phyloP scores from a whole-genome alignment of 768 basidiomycete genomes.

The Strobilomyces confusus region DNA sequence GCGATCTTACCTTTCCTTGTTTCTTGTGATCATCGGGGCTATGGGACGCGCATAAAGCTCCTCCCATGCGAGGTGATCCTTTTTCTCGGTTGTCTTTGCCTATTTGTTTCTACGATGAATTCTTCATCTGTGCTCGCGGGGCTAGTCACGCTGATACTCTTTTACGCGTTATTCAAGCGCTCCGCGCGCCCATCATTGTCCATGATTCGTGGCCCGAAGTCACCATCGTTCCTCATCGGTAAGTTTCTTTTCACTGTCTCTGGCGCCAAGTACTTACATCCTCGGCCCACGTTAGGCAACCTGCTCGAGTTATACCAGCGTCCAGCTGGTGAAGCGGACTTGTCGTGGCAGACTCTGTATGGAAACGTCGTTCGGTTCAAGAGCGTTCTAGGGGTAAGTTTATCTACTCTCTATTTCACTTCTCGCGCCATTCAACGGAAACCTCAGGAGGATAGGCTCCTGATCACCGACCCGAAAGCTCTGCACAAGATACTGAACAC shows the following conservation, averaged over 20 bases:
- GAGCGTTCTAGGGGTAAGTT: constrained; percentile 20
- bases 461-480: not conserved
- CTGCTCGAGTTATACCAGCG: constrained; percentile 22
- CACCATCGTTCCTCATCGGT: constrained; percentile 17
- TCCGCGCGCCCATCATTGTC: constrained; percentile 5
- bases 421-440: not conserved
- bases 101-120: not conserved
- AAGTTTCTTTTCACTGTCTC: not conserved
- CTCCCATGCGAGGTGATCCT: not conserved
- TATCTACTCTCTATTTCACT: not conserved
- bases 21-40: too few relatives aligned
- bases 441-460: not conserved
- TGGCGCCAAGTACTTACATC: constrained; percentile 7
- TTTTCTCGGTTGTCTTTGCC: not conserved
- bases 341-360: constrained; percentile 28
- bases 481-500: not conserved
- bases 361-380: constrained; percentile 25
- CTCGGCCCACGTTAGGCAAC: constrained; percentile 20
- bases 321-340: constrained; percentile 26
- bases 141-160: not conserved
- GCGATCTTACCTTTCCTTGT: too few relatives aligned
- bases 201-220: constrained; percentile 13
- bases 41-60: not conserved
- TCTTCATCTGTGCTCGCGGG: not conserved
- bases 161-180: not conserved